Base-by-base conservation (phyloP, 139 green algal genomes). In the Chlamydomonas applanata region DNA sequence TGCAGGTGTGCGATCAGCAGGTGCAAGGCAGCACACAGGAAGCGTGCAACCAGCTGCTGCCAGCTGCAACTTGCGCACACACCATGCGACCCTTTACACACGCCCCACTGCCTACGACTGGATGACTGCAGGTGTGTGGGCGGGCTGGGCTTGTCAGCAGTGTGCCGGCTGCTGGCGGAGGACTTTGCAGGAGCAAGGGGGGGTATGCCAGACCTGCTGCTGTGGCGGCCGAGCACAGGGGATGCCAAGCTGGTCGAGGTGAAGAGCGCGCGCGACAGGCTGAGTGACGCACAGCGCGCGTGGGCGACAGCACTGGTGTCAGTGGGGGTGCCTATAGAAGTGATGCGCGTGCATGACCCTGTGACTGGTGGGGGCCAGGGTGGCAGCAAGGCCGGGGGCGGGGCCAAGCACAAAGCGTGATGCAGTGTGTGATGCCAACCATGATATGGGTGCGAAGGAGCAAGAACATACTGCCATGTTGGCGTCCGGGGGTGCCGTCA, bases 201-300 rank as follows among this genome's bases (percentile, higher is more conserved):
- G 33, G 92, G 91, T 44, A 91, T 97, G 90, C 93, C 93, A 1
- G 93, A 97, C 79, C 74, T 97, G 81, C 77, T 97, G 78, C 85
- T 97, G 74, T 97, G 92, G 93, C 77, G 81, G 34, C 73, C 80
- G 1, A 13, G 49, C 13, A 25, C 54, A 49, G 66, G 46, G 5
- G 72, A 82, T 27, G 80, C 80, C 17, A 76, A 75, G 73, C 70
- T 89, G 54, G 57, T 35, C 22, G 80, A 85, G 72, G 80, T 87
- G 49, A 85, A 85, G 79, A 27, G 60, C 11, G 4, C 33, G 22
- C 4, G 36, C 3, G 36, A 97, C 78, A 74, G 83, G 14, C 85
- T 97, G 72, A 92, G 84, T 7, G 82, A 94, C 57, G 79, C 93
- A 71, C 93, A 97, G 79, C 79, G 88, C 4, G 86, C 86, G 13